Evolutionary conservation across 2,329 filamentous ascomycete species (phyloP), one percentile per base, ranked within the genome.

Genomic region (Phyllosticta citribraziliensis): DNA sequence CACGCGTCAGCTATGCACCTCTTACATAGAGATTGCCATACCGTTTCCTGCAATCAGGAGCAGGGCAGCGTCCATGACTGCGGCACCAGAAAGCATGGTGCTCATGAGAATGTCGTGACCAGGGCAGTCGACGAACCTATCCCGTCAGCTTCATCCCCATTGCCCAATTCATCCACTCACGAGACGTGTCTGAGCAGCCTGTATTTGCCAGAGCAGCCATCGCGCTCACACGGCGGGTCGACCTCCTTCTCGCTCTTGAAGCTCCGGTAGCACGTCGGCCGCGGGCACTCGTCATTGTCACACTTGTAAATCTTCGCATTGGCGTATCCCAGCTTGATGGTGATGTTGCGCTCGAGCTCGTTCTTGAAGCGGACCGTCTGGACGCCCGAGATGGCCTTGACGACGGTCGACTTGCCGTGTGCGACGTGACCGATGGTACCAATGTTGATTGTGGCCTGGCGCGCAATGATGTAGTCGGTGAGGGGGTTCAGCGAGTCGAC

Each of bases 21-120:
- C n/a, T 10, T 5, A 6, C 1, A 22, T 5, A 27, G n/a, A 14
- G 14, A n/a, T 25, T 5, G 24, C 3, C 24, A 8, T 55, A 62
- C 60, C 60, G 80, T 99, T 99, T 75, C 94, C 94, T 64, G 94
- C 94, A 74, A 99, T 97, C 60, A 99, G 83, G 61, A 99, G 85
- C 63, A 99, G 84, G 19, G 94, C 94, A 66, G 94, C 94, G 78
- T 99, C 94, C 94, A 99, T 99, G 84, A 99, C 94, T 66, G 94
- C 94, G 70, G 94, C 94, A 72, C 94, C 94, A 73, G 94, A 99
- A 82, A 99, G 87, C 94, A 99, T 99, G 70, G 94, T 99, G 79
- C 93, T 97, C 94, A 99, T 99, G 76, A 99, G 92, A 91, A 99
- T 99, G 80, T 99, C 94, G 89, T 99, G 94, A 77, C 94, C 94